A percentile compares a stretch with the other conserved stretches of the same genome.
Evolutionary conservation across 805 yeast species (phyloP).

Genomic region (Saturnispora diversa): DNA sequence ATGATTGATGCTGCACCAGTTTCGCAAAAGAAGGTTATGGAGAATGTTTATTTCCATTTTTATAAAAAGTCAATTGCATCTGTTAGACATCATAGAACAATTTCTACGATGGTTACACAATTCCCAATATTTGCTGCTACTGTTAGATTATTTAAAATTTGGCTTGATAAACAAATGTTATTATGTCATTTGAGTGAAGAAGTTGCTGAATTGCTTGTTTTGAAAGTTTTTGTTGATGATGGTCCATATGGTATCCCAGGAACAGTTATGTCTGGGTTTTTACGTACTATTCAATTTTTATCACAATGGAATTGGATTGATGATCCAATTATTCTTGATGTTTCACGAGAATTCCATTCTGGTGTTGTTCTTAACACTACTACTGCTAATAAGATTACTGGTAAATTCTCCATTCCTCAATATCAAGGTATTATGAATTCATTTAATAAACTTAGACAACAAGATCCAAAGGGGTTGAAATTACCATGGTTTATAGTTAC

Average conservation of each 20-base stretch:
- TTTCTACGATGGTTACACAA: slow-evolving; percentile 61
- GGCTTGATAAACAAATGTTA: slow-evolving; percentile 81
- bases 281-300: slow-evolving; percentile 61
- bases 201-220: slow-evolving; percentile 70
- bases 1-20: slow-evolving; percentile 61
- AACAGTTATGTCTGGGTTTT: slow-evolving; percentile 72
- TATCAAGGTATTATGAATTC: slow-evolving; percentile 55
- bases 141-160: slow-evolving; percentile 75
- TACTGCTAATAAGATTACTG: slow-evolving; percentile 42
- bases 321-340: slow-evolving; percentile 72
- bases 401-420: slow-evolving; percentile 52
- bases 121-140: slow-evolving; percentile 71
- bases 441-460: slow-evolving; percentile 59
- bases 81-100: slow-evolving; percentile 73
- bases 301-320: slow-evolving; percentile 94
- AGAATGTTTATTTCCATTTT: slow-evolving; percentile 56
- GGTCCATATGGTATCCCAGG: slow-evolving; percentile 80
- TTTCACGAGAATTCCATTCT: slow-evolving; percentile 41
- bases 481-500: slow-evolving; percentile 80
- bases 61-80: slow-evolving; percentile 57
- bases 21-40: slow-evolving; percentile 49
- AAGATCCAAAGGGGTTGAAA: slow-evolving; percentile 74
- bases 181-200: slow-evolving; percentile 69
- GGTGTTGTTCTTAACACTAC: slow-evolving; percentile 10
- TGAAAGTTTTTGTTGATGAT: slow-evolving; percentile 79